A percentile compares a stretch with the other conserved stretches of the same genome.
Evolutionary conservation across 805 yeast species (phyloP).

Genomic region (Ogataea trehalophila): DNA sequence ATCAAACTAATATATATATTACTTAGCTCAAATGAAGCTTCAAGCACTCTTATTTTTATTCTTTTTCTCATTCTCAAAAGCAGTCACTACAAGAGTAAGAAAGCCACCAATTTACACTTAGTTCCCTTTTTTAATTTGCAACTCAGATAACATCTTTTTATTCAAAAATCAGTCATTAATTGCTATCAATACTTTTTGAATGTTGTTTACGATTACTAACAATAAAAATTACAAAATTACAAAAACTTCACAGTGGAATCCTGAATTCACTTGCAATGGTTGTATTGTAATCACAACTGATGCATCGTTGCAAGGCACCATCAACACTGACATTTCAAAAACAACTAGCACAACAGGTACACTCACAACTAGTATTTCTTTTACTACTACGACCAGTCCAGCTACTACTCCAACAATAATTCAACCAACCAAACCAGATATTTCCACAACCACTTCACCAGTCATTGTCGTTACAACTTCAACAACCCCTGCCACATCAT

Average conservation of each 20-base stretch:
- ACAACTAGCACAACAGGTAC: conserved; percentile 8
- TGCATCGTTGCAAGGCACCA: conserved; percentile 20
- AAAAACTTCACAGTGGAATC: conserved; percentile 13
- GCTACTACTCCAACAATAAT: conserved; percentile 2
- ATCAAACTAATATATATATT: too few species aligned
- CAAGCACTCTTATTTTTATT: not conserved
- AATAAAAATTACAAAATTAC: not conserved
- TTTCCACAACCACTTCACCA: conserved; percentile 3
- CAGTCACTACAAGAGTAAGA: too few species aligned
- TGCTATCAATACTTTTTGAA: not conserved
- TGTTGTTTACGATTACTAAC: not conserved
- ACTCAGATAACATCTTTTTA: not conserved
- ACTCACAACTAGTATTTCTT: conserved; percentile 10
- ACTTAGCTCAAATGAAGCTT: not conserved
- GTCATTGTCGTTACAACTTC: conserved; percentile 4
- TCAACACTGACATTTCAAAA: conserved; percentile 15
- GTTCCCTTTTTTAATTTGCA: not conserved
- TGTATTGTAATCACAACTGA: conserved; percentile 27
- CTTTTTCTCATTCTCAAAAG: not conserved
- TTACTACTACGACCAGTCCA: conserved; percentile 8
- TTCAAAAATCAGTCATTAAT: not conserved
- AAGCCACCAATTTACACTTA: too few species aligned
- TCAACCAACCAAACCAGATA: not conserved
- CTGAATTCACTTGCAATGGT: conserved; percentile 26
- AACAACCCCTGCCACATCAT: not conserved